A percentile compares a stretch with the other conserved stretches of the same genome.
These are phyloP conservation scores for Cucurbita argyrosperma DNA, from an alignment of 306 rosid species.

Conservation along the genomic window DNA sequence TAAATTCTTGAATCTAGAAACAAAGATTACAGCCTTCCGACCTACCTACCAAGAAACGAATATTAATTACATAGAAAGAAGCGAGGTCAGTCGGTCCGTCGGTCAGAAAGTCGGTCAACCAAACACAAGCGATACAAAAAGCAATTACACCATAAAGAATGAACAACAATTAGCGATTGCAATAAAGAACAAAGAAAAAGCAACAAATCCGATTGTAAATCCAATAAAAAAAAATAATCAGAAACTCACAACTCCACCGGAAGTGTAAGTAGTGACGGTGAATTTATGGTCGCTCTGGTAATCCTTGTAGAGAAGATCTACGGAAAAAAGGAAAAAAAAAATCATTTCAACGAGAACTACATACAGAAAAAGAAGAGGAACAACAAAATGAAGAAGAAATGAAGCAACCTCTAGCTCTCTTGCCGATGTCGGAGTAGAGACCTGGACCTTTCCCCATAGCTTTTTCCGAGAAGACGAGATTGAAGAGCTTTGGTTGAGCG, in stretches of 20 bases:
- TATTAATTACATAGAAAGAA: background rate
- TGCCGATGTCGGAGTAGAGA: conserved; percentile 82
- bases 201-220: background rate
- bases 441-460: conserved; percentile 96
- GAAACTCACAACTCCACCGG: conserved; percentile 55
- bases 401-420: conserved; percentile 59
- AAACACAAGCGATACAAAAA: background rate
- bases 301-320: conserved; percentile 87
- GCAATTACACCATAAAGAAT: background rate
- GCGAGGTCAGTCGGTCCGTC: background rate
- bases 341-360: background rate
- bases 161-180: background rate
- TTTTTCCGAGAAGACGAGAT: conserved; percentile 11
- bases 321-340: background rate
- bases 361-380: background rate
- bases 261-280: conserved; percentile 61
- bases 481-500: background rate
- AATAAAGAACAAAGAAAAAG: background rate
- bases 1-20: background rate
- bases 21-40: background rate
- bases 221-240: background rate
- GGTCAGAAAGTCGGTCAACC: background rate
- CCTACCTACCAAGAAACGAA: background rate
- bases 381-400: background rate
- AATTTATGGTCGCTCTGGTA: conserved; percentile 92